Evolutionary conservation across 2,329 filamentous ascomycete species (phyloP), one percentile per base, ranked within the genome.

Genomic region (Penicillium italicum): DNA sequence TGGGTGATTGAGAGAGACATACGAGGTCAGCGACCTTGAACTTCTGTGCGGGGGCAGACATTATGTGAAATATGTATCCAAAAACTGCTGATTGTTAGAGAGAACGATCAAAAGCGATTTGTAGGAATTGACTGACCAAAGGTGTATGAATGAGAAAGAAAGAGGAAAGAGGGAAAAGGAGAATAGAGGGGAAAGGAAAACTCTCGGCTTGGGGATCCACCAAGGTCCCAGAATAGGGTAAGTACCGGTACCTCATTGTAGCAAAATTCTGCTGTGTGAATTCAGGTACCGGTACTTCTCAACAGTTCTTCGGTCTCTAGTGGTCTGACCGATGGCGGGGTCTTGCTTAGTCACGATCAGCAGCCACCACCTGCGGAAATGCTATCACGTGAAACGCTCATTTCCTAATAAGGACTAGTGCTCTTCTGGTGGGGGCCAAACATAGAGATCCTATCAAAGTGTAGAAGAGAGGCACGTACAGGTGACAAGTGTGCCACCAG

Each of bases 21-120:
- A 79, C 82, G 77, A 97, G 89, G 85, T 97, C 94, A 74, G 93
- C 91, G 82, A 99, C 93, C 90, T 97, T 96, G 88, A 91, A 95
- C 80, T 90, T 93, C 79, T 87, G 81, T 75, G 91, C 91, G 80
- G 91, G 91, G 72, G 90, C 89, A 84, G 72, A 67, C 83, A 85
- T 85, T 61, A 63, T 82, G 73, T 33, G 64, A 63, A 70, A 69
- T 59, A 55, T 62, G 55, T 59, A 49, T 42, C 43, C 44, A 56
- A 40, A 53, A 53, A 59, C 47, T 58, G 43, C 22, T 43, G 22
- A 50, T 55, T 46, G 31, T 50, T 50, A 40, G 55, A 58, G 28
- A 50, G 52, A 45, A 49, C 26, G 9, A 38, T 44, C 10, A 14
- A 8, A 49, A 44, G 36, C 37, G 44, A 36, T 6, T 6, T 22